These are phyloP conservation scores for Xerocomus potaroensis DNA, from an alignment of 768 basidiomycete species.

Conservation along the genomic window DNA sequence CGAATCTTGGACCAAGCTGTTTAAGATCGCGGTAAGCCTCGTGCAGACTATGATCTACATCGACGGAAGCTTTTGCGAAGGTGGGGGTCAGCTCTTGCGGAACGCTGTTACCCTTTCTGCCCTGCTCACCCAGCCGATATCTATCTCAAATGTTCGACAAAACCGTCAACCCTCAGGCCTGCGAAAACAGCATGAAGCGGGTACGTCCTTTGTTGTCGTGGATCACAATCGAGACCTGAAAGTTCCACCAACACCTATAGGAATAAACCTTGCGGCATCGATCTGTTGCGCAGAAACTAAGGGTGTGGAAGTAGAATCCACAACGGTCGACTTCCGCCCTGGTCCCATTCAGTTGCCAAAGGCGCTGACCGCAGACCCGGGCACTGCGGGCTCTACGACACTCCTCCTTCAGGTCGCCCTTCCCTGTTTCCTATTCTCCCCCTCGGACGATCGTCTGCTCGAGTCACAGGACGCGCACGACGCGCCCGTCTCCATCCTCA, in stretches of 20 bases:
- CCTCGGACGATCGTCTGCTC: constrained; percentile 4
- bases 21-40: too few species aligned
- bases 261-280: constrained; percentile 59
- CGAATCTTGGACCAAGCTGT: too few species aligned
- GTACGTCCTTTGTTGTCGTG: constrained; percentile 33
- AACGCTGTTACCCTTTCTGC: constrained; percentile 66
- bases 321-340: constrained; percentile 52
- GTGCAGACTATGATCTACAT: constrained; percentile 24
- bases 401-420: constrained; percentile 70
- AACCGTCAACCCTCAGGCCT: constrained; percentile 60
- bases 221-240: background rate
- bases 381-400: constrained; percentile 68
- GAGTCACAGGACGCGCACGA: background rate
- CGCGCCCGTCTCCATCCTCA: constrained; percentile 40
- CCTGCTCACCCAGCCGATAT: constrained; percentile 55
- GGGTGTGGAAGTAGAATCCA: constrained; percentile 54
- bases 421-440: constrained; percentile 61
- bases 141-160: constrained; percentile 56
- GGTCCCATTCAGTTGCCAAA: constrained; percentile 37
- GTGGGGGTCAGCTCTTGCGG: constrained; percentile 71
- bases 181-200: constrained; percentile 69
- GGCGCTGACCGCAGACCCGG: constrained; percentile 43
- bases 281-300: constrained; percentile 54
- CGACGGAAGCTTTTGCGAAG: constrained; percentile 45
- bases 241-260: constrained; percentile 32